Evolutionary conservation across 2,329 filamentous ascomycete genomes (phyloP), one percentile per base, ranked within the genome.

Genomic region (Colletotrichum limetticola): DNA sequence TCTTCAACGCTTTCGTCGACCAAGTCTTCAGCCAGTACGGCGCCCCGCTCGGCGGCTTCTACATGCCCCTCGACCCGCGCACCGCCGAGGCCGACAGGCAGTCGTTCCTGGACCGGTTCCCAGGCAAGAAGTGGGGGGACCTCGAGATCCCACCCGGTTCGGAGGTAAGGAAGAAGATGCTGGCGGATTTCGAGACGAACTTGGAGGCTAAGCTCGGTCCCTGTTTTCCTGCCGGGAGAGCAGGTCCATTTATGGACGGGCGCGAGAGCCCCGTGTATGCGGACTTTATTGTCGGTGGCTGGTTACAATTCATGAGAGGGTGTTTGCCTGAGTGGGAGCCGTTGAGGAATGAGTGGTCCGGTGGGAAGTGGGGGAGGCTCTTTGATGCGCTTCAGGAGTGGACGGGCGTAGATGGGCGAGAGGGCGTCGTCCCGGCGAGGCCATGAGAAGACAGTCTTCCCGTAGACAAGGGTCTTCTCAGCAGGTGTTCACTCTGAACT

Each of bases 231-330:
- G 56, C 76, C 90, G 26, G 83, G 79, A 1, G 83, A 78, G 5
- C 76, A 90, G 49, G 85, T 83, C 0, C 68, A 87, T 2, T 90
- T 85, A 35, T 32, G 19, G 4, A 71, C 26, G 56, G 82, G 87
- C 60, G 58, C 75, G 0, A 79, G 73, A 14, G 88, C 88, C 7
- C 86, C 87, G 0, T 91, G 57, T 90, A 91, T 81, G 88, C 87
- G 1, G 90, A 91, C 76, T 76, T 90, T 0, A 88, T 91, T 42
- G 84, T 91, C 1, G 89, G 88, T 1, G 87, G 80, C 0, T 91
- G 89, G 89, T 68, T 91, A 77, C 81, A 83, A 6, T 87, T 89
- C 85, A 75, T 85, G 66, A 73, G 75, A 4, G 77, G 53, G 16
- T 82, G 80, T 30, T 76, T 90, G 66, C 84, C 84, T 0, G 65